A percentile compares a stretch with the other conserved stretches of the same genome.
Conservation (phyloP, 805 yeast species). For the Maudiozyma turicensis region DNA sequence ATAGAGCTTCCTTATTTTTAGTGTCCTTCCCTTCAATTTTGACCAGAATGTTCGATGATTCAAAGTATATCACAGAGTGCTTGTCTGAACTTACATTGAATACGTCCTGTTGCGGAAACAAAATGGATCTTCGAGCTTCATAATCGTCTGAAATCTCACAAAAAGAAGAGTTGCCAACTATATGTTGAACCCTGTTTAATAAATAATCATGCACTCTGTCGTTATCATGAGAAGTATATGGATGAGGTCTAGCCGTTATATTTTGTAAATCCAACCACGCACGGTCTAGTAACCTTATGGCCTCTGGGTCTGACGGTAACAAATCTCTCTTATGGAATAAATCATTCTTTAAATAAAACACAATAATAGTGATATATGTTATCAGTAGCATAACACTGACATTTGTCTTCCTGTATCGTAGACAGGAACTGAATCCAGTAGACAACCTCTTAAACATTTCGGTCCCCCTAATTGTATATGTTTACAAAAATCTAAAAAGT, state of each 20-base stretch:
- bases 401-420: slow-evolving; percentile 68
- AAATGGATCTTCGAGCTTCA: slow-evolving; percentile 32
- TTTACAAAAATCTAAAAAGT: not conserved
- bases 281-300: slow-evolving; percentile 27
- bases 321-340: slow-evolving; percentile 7
- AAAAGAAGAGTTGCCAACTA: slow-evolving; percentile 23
- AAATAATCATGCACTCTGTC: slow-evolving; percentile 68
- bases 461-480: not conserved
- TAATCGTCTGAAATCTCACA: slow-evolving; percentile 32
- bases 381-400: slow-evolving; percentile 46
- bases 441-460: slow-evolving; percentile 3
- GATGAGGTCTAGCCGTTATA: slow-evolving; percentile 60
- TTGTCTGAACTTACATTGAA: slow-evolving; percentile 34
- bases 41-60: slow-evolving; percentile 72
- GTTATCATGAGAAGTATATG: slow-evolving; percentile 69
- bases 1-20: slow-evolving; percentile 44
- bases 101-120: slow-evolving; percentile 42
- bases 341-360: slow-evolving; percentile 27
- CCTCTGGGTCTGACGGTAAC: slow-evolving; percentile 28
- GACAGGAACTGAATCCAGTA: slow-evolving; percentile 36
- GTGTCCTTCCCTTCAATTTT: slow-evolving; percentile 54
- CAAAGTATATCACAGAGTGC: slow-evolving; percentile 58
- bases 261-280: slow-evolving; percentile 68
- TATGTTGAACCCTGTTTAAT: slow-evolving; percentile 31
- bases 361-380: slow-evolving; percentile 36